Evolutionary conservation across 345 rosid species (phyloP), one percentile per base, ranked within the genome.

Genomic region (Salix dunnii): DNA sequence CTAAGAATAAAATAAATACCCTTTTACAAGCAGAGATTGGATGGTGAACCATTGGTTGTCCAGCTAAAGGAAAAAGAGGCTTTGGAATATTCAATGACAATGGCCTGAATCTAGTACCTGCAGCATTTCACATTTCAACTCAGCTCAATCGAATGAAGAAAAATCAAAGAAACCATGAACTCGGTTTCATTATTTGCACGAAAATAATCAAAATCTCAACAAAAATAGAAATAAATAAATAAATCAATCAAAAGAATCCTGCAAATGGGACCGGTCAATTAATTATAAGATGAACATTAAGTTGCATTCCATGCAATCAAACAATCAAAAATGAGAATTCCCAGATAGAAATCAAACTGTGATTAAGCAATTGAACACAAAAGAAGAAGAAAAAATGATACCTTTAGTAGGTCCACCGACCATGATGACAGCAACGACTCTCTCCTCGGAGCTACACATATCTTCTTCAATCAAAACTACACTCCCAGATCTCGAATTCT

Each of bases 381-480:
- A 27, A 30, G 23, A 3, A 6, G 11, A 30, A 23, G 16, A 36
- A 70, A 70, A 70, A 20, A 3, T 31, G 5, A 74, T 20, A 95
- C 99, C 97, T 95, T 95, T 95, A 72, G 99, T 95, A 13, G 99
- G 99, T 42, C 99, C 99, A 76, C 97, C 97, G 78, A 95, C 99
- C 97, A 95, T 91, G 87, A 93, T 95, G 73, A 95, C 96, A 83
- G 99, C 99, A 67, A 95, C 94, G 68, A 90, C 92, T 78, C 84
- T 91, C 86, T 88, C 97, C 40, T 88, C 96, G 7, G 92, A 84
- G 82, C 89, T 82, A 62, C 88, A 90, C 97, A 92, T 91, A 58
- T 3, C 25, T 23, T 53, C 75, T 77, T 75, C 49, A 38, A 74
- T 58, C 74, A 82, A 58, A 58, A 58, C 70, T 69, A 63, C 21